These are phyloP conservation scores for Cercophora scortea DNA, from an alignment of 495 filamentous ascomycete genomes.

Conservation along the genomic window DNA sequence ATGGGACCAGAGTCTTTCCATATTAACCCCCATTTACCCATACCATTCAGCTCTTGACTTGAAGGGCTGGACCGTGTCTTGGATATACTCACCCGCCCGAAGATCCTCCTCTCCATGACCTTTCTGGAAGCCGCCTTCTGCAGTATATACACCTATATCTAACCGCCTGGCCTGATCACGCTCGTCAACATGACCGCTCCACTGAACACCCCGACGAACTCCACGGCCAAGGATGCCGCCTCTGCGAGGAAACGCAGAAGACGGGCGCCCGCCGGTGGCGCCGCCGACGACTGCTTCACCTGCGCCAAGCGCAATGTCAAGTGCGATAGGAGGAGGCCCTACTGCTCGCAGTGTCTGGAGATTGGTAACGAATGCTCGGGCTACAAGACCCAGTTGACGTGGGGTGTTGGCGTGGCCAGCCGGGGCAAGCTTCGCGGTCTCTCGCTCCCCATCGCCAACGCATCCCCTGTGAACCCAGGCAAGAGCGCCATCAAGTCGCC, in stretches of 20 bases:
- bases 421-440: conserved; percentile 89
- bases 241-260: conserved; percentile 70
- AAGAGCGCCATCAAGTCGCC: conserved; percentile 36
- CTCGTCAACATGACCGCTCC: conserved; percentile 34
- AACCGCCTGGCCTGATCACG: conserved; percentile 1
- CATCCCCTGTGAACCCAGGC: conserved; percentile 46
- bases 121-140: conserved; percentile 3
- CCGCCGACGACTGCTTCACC: conserved; percentile 91
- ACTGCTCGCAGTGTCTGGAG: conserved; percentile 92
- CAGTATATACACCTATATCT: conserved; percentile 5
- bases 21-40: conserved; percentile 41
- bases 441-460: conserved; percentile 73
- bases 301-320: conserved; percentile 74
- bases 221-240: conserved; percentile 35
- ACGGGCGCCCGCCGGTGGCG: conserved; percentile 81
- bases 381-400: conserved; percentile 95
- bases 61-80: conserved; percentile 28
- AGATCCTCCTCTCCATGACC: conserved; percentile 23
- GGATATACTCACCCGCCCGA: conserved; percentile 25
- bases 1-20: conserved; percentile 31
- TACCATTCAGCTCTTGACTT: conserved; percentile 30
- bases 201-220: conserved; percentile 28
- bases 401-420: conserved; percentile 95
- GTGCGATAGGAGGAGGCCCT: conserved; percentile 89
- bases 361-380: conserved; percentile 88